Base-by-base conservation (phyloP, 768 basidiomycete species). In the Boletellus ananas region DNA sequence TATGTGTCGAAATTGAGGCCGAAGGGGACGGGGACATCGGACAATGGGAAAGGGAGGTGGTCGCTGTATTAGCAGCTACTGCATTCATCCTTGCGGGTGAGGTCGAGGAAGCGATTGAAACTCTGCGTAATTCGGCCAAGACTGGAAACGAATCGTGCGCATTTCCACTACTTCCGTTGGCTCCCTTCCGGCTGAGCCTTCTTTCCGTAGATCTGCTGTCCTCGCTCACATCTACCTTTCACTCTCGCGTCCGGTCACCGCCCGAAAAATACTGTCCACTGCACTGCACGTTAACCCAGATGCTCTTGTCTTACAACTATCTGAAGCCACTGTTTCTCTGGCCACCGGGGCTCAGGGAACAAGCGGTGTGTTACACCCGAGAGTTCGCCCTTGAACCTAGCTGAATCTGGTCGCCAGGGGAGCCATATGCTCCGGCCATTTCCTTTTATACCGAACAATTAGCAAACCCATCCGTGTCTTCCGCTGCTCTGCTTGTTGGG, bases 61-160 rank as follows among this genome's bases (percentile, higher is more conserved):
- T 94, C 6, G 76, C 83, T 46, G 88, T 90, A 25, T 70, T 91
- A 17, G 90, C 90, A 27, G 92, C 85, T n/a, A 91, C 86, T 12
- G 90, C 91, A 1, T 95, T 95, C 66, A 79, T 84, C 14, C 73
- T 80, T 31, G 89, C 89, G 14, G 87, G 85, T 2, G 94, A 96
- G 70, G 70, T 88, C 11, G 94, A 96, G 68, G 94, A 97, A 70
- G 94, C 93, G 2, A 72, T 96, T 21, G 94, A 95, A 68, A 94
- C 90, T 0, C 75, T 97, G 29, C 84, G 84, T 8, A 79, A 79
- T 37, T 64, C 79, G 6, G 85, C 83, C 42, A 81, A 81, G 29
- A 79, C 85, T 55, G 88, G 90, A 58, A 78, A 93, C 34, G 94
- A 97, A 75, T 88, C 90, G 93, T 94, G 68, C 59, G 90, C 18